phyloP scores from a whole-genome alignment of 352 stramenopile genomes.

The Phytopythium aichiense region DNA sequence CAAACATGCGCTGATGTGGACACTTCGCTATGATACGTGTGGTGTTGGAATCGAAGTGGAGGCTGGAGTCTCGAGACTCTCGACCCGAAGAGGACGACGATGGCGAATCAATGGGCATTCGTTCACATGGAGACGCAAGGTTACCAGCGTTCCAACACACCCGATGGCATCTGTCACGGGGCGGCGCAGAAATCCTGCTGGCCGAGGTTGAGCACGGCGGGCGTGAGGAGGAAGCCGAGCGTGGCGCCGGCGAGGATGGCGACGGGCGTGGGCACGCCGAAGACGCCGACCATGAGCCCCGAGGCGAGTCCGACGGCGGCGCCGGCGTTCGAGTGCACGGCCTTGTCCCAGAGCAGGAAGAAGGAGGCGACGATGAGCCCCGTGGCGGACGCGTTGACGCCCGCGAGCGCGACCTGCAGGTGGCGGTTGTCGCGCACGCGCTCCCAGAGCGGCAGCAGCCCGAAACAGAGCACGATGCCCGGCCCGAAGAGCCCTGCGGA shows the following conservation, averaged over 20 bases:
- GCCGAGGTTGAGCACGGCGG: slow-evolving; percentile 42
- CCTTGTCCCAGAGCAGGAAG: slow-evolving; percentile 86
- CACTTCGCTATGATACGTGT: neutral
- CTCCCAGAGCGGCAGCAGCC: slow-evolving; percentile 91
- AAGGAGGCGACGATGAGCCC: slow-evolving; percentile 89
- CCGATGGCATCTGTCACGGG: neutral
- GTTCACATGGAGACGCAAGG: too few species aligned
- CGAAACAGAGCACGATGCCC: slow-evolving; percentile 90
- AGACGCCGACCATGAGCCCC: slow-evolving; percentile 76
- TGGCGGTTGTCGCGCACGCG: slow-evolving; percentile 75
- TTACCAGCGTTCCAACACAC: too few species aligned
- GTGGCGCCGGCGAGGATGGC: slow-evolving; percentile 52
- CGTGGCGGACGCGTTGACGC: slow-evolving; percentile 89
- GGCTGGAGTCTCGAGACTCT: too few species aligned
- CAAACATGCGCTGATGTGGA: neutral
- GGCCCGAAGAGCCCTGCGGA: slow-evolving; percentile 90
- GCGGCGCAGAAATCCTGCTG: slow-evolving; percentile 44
- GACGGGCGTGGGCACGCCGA: slow-evolving; percentile 59
- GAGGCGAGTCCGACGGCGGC: slow-evolving; percentile 85
- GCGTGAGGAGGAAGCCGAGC: slow-evolving; percentile 49
- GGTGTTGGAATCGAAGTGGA: too few species aligned
- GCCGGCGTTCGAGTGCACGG: slow-evolving; percentile 71
- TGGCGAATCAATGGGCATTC: too few species aligned
- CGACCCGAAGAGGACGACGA: too few species aligned
- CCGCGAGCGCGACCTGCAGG: slow-evolving; percentile 87